Base-by-base conservation (phyloP, 495 filamentous ascomycete genomes). In the Sabuloglossum arenarium region DNA sequence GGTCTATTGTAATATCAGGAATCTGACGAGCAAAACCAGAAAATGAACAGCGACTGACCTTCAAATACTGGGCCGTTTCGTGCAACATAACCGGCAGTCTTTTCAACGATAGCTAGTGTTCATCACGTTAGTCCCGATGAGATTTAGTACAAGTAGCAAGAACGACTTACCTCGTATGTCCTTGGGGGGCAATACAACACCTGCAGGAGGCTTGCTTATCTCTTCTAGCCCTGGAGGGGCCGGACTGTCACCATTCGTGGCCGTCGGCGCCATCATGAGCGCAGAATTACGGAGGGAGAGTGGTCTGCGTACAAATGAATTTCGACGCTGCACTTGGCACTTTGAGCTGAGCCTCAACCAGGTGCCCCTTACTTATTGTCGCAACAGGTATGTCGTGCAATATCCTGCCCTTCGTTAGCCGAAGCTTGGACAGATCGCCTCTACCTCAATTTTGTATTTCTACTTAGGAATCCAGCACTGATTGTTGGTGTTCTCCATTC, bases 41-140 rank as follows among this genome's bases (percentile, higher is more conserved):
- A n/a, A 16, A 0, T 16, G 60, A 65, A 63, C 54, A 59, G 59
- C 52, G 47, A 62, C 71, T 58, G 63, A 80, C 79, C 77, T 77
- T 91, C 90, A 66, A 97, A 94, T 28, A 82, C 76, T 21, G 76
- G 59, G 23, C 88, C 88, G 66, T 94, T 82, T 68, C 84, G 81
- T 63, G 81, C 82, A 43, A 95, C 88, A 65, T 90, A 95, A 21
- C 88, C 88, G 31, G 90, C 89, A n/a, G 90, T 94, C 70, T 94
- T 96, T 67, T 96, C 90, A 62, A 95, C 80, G 60, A 90, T 83
- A 1, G 73, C 75, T 80, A 57, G 42, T 39, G 51, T 28, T 37
- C 45, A 27, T n/a, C 14, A 51, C 31, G 55, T 46, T 54, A 54
- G 52, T 21, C 6, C 12, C 1, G 10, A 24, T 54, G 28, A 47